Conservation (phyloP, 1,284 basidiomycete species). For the Singerocomus inundabilis region DNA sequence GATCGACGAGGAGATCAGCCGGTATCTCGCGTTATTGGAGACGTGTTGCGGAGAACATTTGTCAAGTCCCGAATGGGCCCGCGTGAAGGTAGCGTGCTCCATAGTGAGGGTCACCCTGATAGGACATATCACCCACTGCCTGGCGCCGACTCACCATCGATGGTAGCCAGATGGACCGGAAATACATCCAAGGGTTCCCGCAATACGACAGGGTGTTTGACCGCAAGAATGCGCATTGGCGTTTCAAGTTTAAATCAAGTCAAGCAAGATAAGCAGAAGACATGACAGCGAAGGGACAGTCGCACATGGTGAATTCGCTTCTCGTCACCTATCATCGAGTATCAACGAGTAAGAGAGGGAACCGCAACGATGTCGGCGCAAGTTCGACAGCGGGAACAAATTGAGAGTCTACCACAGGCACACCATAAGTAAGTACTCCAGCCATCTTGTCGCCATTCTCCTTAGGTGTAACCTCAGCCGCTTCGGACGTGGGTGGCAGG, state of each 20-base stretch:
- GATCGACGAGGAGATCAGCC: not conserved
- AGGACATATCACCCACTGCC: conserved; percentile 26
- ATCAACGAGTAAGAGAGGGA: conserved; percentile 37
- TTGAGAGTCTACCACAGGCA: conserved; percentile 43
- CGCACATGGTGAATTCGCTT: conserved; percentile 14
- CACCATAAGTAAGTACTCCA: conserved; percentile 44
- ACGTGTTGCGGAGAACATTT: conserved; percentile 11
- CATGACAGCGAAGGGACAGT: conserved; percentile 8
- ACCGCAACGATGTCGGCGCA: conserved; percentile 53
- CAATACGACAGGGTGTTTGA: conserved; percentile 7
- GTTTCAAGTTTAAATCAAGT: conserved; percentile 32
- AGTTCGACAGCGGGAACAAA: conserved; percentile 50
- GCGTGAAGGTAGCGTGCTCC: conserved; percentile 1
- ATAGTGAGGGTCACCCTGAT: conserved; percentile 18
- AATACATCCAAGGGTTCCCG: conserved; percentile 1
- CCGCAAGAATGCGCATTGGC: conserved; percentile 15
- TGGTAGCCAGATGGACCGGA: conserved; percentile 4
- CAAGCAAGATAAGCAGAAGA: conserved; percentile 18
- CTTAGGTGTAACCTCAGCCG: conserved; percentile 12
- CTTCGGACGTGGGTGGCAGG: conserved; percentile 33
- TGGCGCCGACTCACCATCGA: conserved; percentile 7
- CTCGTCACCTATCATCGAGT: conserved; percentile 22
- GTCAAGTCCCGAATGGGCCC: conserved; percentile 3
- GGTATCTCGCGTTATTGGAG: conserved; percentile 10
- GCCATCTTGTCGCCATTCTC: conserved; percentile 36